Evolutionary conservation across 176 grass and related monocot genomes (phyloP).

Genomic region (Zoysia pacifica): DNA sequence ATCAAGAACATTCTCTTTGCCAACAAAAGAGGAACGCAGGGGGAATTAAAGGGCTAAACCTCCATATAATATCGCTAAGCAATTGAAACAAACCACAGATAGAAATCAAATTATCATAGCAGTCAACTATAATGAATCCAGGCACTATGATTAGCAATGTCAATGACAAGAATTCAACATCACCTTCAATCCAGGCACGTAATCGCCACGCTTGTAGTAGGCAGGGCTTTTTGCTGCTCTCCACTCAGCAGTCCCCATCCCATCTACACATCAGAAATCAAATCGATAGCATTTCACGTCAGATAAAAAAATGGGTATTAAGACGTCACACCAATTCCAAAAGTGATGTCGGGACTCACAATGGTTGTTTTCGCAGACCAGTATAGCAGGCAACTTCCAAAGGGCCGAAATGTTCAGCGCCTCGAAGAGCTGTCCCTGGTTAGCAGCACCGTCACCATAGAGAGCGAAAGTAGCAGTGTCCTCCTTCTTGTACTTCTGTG

Average conservation of each 20-base stretch:
- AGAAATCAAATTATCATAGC: background rate
- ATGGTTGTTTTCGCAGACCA: constrained; percentile 99
- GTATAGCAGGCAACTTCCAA: constrained; percentile 84
- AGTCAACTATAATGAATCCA: constrained; percentile 23
- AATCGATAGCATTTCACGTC: constrained; percentile 11
- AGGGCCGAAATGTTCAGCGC: constrained; percentile 96
- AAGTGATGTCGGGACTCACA: constrained; percentile 52
- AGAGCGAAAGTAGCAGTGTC: constrained; percentile 73
- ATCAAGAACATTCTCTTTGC: background rate
- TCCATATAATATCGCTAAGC: constrained; percentile 8
- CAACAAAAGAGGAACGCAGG: background rate
- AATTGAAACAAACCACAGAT: background rate
- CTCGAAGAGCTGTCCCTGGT: constrained; percentile 99
- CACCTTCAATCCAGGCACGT: constrained; percentile 96
- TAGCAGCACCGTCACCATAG: constrained; percentile 91
- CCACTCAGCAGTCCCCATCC: constrained; percentile 97
- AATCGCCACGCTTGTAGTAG: constrained; percentile 97
- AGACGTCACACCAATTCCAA: background rate
- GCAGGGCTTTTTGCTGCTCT: constrained; percentile 81
- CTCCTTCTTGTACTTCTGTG: constrained; percentile 91
- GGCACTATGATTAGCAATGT: background rate
- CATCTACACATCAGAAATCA: constrained; percentile 54
- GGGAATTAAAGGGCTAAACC: background rate
- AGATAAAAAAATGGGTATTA: background rate
- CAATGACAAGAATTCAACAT: background rate